Evolutionary conservation across 345 rosid species (phyloP), one percentile per base, ranked within the genome.

Genomic region (Eucalyptus marginata): DNA sequence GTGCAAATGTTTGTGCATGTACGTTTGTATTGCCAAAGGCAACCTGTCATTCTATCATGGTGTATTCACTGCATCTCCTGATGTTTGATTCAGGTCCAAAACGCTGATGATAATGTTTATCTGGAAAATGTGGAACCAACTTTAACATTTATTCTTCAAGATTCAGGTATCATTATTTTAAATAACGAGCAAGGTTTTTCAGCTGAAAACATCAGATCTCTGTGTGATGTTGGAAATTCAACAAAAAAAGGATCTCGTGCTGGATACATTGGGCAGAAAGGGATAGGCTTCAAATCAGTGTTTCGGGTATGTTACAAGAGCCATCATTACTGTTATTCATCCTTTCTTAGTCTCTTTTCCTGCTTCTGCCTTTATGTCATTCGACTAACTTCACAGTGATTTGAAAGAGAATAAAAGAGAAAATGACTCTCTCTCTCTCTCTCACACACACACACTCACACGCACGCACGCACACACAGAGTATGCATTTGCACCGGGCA

Each of bases 211-310:
- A 95, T 97, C 88, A 95, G 94, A 93, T 96, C 99, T 44, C 94
- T 97, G 88, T 96, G 99, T 92, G 99, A 97, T 92, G 95, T 97
- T 92, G 99, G 99, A 89, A 96, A 91, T 91, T 97, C 99, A n/a
- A 97, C 99, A 40, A 96, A 97, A 92, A 96, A 95, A 89, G 97
- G 96, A 91, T 92, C 95, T 92, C 91, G 93, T 80, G 64, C 92
- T 91, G 99, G 99, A 81, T 97, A 96, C 92, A 96, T 97, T 56
- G 99, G 99, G 90, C 94, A 96, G 93, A 97, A 97, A 92, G 99
- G 99, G 91, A 97, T 97, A 91, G 99, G 99, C 90, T 97, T 97
- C 92, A 97, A 97, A 94, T 97, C 99, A 87, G 99, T 96, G 58
- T 97, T 96, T 91, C 99, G 97, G 97, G 99, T 97, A 93, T 90